These are phyloP conservation scores for Phytophthora fragariaefolia DNA, from an alignment of 352 stramenopile genomes.

Conservation along the genomic window DNA sequence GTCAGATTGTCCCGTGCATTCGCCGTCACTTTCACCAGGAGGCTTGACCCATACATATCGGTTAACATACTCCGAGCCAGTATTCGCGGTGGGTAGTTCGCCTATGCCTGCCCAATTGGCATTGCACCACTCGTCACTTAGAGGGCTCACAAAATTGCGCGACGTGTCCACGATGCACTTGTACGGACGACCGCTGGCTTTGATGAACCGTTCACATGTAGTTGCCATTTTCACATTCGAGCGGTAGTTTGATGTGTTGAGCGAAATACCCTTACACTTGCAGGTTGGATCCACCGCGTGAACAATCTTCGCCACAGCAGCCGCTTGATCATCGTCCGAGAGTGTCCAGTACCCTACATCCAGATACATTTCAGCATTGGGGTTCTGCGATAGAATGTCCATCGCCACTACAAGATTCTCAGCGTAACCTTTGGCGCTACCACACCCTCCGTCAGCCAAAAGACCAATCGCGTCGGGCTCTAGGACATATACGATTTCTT, in stretches of 20 bases:
- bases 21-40: constrained; percentile 53
- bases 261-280: constrained; percentile 51
- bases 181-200: constrained; percentile 34
- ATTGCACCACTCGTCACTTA: constrained; percentile 56
- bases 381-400: constrained; percentile 51
- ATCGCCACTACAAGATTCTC: constrained; percentile 58
- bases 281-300: constrained; percentile 28
- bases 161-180: constrained; percentile 56
- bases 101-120: constrained; percentile 44
- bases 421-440: constrained; percentile 44
- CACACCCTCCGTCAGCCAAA: constrained; percentile 47
- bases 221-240: constrained; percentile 40
- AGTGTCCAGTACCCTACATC: constrained; percentile 71
- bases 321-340: constrained; percentile 26
- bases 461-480: constrained; percentile 64
- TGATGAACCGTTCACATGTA: constrained; percentile 40
- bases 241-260: constrained; percentile 68
- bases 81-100: constrained; percentile 39
- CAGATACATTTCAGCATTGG: constrained; percentile 64
- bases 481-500: constrained; percentile 62
- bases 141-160: constrained; percentile 36
- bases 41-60: constrained; percentile 57
- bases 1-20: constrained; percentile 36
- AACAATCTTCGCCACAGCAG: constrained; percentile 43
- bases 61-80: constrained; percentile 39